Evolutionary conservation across 2,329 filamentous ascomycete genomes (phyloP).

Genomic region (Helotiales sp.): DNA sequence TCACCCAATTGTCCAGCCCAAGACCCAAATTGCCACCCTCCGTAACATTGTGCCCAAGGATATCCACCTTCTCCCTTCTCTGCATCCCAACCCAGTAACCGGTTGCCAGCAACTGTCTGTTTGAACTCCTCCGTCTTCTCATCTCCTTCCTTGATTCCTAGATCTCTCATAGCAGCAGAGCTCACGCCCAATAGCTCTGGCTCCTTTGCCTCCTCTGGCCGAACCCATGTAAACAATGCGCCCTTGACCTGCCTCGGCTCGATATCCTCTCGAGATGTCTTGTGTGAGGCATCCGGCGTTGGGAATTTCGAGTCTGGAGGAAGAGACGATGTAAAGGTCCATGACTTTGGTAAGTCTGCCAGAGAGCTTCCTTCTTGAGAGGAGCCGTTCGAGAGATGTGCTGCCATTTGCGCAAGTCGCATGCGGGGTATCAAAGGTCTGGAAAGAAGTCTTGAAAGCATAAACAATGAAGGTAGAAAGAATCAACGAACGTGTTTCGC

Average conservation of each 20-base stretch:
- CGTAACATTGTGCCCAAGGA: slow-evolving; percentile 98
- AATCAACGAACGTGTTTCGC: not conserved
- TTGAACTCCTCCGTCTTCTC: slow-evolving; percentile 75
- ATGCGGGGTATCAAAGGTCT: slow-evolving; percentile 40
- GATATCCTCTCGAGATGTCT: slow-evolving; percentile 76
- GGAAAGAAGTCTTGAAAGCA: slow-evolving; percentile 39
- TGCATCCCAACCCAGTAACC: slow-evolving; percentile 78
- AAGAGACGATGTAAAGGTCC: slow-evolving; percentile 68
- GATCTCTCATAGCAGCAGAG: slow-evolving; percentile 74
- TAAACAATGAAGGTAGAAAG: slow-evolving; percentile 27
- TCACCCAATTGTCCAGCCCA: slow-evolving; percentile 98
- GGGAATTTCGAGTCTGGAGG: slow-evolving; percentile 80
- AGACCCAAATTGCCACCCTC: slow-evolving; percentile 78
- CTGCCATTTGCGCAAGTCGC: slow-evolving; percentile 52
- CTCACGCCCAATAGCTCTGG: slow-evolving; percentile 85
- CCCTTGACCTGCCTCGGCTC: slow-evolving; percentile 82
- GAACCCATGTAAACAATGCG: slow-evolving; percentile 88
- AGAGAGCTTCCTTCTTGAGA: slow-evolving; percentile 45
- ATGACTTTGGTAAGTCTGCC: slow-evolving; percentile 65
- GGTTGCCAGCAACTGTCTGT: slow-evolving; percentile 80
- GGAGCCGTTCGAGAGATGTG: slow-evolving; percentile 45
- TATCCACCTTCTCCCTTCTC: slow-evolving; percentile 73
- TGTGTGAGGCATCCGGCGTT: slow-evolving; percentile 81
- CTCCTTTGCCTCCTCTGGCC: slow-evolving; percentile 73
- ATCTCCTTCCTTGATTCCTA: slow-evolving; percentile 75